Conservation (phyloP, 345 rosid genomes). For the Mallotus nudiflorus region DNA sequence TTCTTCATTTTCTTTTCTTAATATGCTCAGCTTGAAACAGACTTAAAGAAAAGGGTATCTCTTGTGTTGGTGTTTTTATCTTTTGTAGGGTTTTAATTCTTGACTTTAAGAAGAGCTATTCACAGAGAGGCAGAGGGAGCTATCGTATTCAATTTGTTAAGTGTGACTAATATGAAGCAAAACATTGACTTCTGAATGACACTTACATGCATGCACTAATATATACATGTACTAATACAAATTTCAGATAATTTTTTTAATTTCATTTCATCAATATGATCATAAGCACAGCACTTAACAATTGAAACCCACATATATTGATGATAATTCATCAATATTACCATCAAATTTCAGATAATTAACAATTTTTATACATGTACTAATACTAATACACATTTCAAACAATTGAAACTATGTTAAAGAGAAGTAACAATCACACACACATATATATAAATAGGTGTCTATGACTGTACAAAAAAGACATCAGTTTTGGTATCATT, state of each 20-base stretch:
- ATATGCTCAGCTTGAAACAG: slow-evolving; percentile 1
- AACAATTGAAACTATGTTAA: no score
- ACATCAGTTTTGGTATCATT: slow-evolving; percentile 5
- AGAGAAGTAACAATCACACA: neutral
- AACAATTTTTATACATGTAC: no score
- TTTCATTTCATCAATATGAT: neutral
- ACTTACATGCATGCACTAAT: neutral
- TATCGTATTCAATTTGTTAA: neutral
- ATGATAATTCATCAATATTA: no score
- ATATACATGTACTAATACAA: neutral
- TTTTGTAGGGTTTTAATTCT: slow-evolving; percentile 13
- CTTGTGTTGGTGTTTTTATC: neutral
- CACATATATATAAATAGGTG: no score
- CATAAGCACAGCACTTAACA: no score
- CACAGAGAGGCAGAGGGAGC: neutral
- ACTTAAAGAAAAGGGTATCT: no score
- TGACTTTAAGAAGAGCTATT: neutral
- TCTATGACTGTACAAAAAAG: neutral
- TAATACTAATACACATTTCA: no score
- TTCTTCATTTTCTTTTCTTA: neutral
- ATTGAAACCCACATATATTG: no score
- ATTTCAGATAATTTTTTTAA: neutral
- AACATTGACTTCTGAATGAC: neutral
- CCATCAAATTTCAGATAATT: no score
- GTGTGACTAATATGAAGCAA: neutral